Percentiles rank a stretch among this genome's conserved stretches.
Evolutionary conservation across 164 flowering plant genomes (phyloP).

Genomic region (Hamamelis virginiana): DNA sequence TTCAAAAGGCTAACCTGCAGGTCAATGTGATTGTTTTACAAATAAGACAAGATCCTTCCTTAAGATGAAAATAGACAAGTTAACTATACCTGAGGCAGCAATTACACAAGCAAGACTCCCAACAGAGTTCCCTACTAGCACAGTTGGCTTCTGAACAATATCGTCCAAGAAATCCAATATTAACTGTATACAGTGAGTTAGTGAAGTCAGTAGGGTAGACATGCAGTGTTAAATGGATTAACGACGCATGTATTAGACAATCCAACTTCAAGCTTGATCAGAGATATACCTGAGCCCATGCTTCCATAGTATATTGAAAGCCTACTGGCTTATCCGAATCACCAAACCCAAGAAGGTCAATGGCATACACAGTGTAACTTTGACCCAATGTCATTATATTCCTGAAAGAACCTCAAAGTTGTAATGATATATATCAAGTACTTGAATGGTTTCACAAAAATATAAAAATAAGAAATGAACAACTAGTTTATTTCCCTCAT

Average conservation of each 20-base stretch:
- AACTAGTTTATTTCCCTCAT: too few relatives aligned
- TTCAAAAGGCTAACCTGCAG: background rate
- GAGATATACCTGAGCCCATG: conserved; percentile 74
- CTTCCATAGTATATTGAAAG: conserved; percentile 79
- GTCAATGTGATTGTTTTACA: background rate
- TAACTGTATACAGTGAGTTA: conserved; percentile 41
- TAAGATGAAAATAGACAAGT: background rate
- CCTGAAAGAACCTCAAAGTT: conserved; percentile 33
- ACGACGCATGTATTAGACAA: background rate
- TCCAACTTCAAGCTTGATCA: background rate
- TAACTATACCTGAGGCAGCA: conserved; percentile 71
- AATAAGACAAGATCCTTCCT: background rate
- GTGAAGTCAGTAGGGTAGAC: background rate
- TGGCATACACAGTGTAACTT: conserved; percentile 64
- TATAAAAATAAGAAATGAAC: background rate
- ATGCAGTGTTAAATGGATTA: background rate
- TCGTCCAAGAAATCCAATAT: conserved; percentile 78
- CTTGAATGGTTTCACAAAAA: background rate
- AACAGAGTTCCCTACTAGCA: conserved; percentile 83
- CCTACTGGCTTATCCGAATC: conserved; percentile 84
- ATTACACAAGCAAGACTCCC: conserved; percentile 97
- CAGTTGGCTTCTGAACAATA: conserved; percentile 71
- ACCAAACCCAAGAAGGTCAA: conserved; percentile 90
- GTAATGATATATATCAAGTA: background rate
- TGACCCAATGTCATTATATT: conserved; percentile 62